A percentile compares a stretch with the other conserved stretches of the same genome.
These are phyloP conservation scores for Fusarium marasasianum DNA, from an alignment of 2,329 filamentous ascomycete genomes.

Conservation along the genomic window DNA sequence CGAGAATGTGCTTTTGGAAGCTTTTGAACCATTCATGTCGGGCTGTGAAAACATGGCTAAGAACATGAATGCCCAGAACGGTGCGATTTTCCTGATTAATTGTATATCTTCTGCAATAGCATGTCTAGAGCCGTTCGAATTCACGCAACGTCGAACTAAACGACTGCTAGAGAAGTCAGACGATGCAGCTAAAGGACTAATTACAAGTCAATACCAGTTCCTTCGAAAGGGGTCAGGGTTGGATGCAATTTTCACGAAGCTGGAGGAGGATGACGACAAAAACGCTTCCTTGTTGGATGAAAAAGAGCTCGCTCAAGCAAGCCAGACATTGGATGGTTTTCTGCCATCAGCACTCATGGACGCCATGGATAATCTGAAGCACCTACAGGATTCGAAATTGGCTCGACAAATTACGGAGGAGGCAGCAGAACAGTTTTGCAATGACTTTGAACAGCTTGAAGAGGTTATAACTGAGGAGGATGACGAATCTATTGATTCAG, in stretches of 20 bases:
- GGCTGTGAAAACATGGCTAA: conserved; percentile 77
- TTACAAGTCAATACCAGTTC: conserved; percentile 75
- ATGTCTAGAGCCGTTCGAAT: conserved; percentile 68
- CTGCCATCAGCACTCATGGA: conserved; percentile 93
- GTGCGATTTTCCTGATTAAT: conserved; percentile 77
- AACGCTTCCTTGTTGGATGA: conserved; percentile 57
- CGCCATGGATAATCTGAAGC: conserved; percentile 81
- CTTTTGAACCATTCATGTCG: conserved; percentile 85
- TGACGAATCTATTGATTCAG: conserved; percentile 47
- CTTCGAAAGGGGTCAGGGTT: conserved; percentile 81
- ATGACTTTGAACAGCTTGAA: conserved; percentile 77
- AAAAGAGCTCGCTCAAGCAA: conserved; percentile 68
- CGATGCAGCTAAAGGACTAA: conserved; percentile 65
- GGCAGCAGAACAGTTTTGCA: conserved; percentile 84
- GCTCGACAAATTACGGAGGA: conserved; percentile 82
- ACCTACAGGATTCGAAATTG: conserved; percentile 75
- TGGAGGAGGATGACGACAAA: conserved; percentile 53
- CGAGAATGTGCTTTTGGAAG: conserved; percentile 76
- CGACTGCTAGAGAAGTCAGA: conserved; percentile 67
- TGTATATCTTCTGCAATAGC: conserved; percentile 69
- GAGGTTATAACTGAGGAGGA: conserved; percentile 57
- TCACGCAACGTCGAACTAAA: conserved; percentile 65
- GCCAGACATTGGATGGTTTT: conserved; percentile 87
- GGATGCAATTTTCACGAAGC: conserved; percentile 66
- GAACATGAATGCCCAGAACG: conserved; percentile 66